Conservation (phyloP, 1,284 basidiomycete species). For the Puccinia brachypodii region DNA sequence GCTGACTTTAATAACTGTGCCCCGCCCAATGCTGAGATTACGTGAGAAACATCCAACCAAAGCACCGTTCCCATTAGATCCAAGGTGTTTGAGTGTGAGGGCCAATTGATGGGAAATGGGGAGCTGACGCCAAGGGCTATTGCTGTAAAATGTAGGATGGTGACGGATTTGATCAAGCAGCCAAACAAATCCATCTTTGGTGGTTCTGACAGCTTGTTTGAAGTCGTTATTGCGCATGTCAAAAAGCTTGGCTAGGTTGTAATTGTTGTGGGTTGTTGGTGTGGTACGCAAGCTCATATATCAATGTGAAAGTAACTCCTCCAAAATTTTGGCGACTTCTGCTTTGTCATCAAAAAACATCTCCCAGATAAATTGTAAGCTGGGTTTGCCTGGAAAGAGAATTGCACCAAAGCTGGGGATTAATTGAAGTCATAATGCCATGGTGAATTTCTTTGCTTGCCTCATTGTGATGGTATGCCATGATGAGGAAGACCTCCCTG, state of each 20-base stretch:
- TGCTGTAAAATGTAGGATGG: not conserved
- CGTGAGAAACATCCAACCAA: not conserved
- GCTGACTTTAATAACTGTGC: not conserved
- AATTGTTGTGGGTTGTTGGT: too few species aligned
- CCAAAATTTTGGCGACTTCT: too few species aligned
- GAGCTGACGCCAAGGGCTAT: not conserved
- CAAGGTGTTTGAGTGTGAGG: not conserved
- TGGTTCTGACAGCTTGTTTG: not conserved
- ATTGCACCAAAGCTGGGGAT: too few species aligned
- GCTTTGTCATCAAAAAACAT: too few species aligned
- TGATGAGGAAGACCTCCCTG: too few species aligned
- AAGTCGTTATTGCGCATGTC: not conserved
- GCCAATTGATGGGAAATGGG: constrained; percentile 10
- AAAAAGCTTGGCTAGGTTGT: not conserved
- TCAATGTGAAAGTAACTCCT: too few species aligned
- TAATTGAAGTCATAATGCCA: too few species aligned
- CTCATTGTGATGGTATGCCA: too few species aligned
- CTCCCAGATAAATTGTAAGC: too few species aligned
- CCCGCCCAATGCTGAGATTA: not conserved
- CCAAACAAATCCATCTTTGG: not conserved
- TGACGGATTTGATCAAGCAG: not conserved
- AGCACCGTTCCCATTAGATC: constrained; percentile 13
- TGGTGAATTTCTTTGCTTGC: too few species aligned
- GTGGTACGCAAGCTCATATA: too few species aligned
- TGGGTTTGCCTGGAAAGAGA: too few species aligned